Percentiles rank a stretch among this genome's conserved stretches.
phyloP scores from a whole-genome alignment of 1,284 basidiomycete genomes.

The Marasmius oreades region DNA sequence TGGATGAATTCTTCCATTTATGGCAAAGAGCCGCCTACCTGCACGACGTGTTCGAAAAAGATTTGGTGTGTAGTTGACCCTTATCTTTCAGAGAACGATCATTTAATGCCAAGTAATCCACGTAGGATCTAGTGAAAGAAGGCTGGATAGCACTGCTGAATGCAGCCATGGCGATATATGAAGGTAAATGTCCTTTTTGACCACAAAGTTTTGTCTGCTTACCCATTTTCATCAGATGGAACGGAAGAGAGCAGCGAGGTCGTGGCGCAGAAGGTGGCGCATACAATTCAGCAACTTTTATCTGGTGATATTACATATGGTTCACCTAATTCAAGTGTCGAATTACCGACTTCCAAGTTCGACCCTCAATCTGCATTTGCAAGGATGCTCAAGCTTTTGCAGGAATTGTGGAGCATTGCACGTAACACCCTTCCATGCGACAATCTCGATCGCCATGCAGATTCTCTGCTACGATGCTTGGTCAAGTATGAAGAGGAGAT shows the following conservation, averaged over 20 bases:
- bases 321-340: neutral
- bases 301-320: neutral
- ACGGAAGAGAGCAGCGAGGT: constrained; percentile 5
- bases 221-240: neutral
- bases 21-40: constrained; percentile 31
- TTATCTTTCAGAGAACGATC: too few relatives aligned
- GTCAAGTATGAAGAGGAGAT: constrained; percentile 45
- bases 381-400: constrained; percentile 47
- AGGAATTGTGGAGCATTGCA: constrained; percentile 51
- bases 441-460: constrained; percentile 39
- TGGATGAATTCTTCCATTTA: constrained; percentile 51
- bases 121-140: neutral
- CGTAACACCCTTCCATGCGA: constrained; percentile 38
- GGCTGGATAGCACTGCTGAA: neutral
- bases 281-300: constrained; percentile 4
- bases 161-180: neutral
- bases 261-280: constrained; percentile 1
- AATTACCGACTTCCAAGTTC: constrained; percentile 31
- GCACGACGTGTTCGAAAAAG: constrained; percentile 14
- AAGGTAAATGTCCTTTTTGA: neutral
- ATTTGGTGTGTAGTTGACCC: constrained; percentile 23
- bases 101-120: too few relatives aligned
- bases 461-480: constrained; percentile 44
- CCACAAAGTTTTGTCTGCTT: neutral
- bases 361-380: constrained; percentile 20